Conservation (phyloP, 208 protist species). For the Tetramitus jugosus region DNA sequence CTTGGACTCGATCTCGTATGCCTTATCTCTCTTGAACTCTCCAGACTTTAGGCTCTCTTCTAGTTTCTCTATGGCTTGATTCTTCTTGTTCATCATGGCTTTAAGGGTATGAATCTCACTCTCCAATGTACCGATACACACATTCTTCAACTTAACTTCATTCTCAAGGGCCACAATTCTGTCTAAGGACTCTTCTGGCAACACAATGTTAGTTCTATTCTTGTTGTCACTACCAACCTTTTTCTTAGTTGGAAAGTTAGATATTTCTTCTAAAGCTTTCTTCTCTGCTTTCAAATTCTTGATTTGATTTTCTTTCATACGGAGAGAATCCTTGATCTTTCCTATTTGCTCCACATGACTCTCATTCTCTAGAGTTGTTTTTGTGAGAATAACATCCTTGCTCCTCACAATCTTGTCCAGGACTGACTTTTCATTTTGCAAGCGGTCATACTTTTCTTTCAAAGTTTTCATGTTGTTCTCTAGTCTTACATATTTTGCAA, state of each 20-base stretch:
- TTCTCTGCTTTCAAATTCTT: neutral
- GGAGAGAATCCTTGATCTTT: neutral
- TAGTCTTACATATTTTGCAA: neutral
- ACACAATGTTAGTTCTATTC: neutral
- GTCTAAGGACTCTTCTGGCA: slow-evolving; percentile 1
- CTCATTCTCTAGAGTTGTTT: neutral
- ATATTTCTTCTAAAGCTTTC: slow-evolving; percentile 1
- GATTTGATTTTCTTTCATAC: neutral
- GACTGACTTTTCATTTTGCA: slow-evolving; percentile 2
- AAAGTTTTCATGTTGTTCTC: neutral
- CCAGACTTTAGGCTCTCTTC: neutral
- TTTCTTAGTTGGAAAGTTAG: neutral
- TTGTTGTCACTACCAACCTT: neutral
- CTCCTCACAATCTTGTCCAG: neutral
- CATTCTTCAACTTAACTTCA: slow-evolving; percentile 5
- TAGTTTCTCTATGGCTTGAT: neutral
- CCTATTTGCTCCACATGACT: neutral
- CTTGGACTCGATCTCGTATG: slow-evolving; percentile 1
- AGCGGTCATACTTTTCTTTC: neutral
- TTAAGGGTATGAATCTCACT: neutral
- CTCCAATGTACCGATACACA: neutral
- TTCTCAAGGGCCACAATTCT: neutral
- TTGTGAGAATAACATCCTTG: neutral
- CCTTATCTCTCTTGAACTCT: neutral
- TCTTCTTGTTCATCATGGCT: neutral